A percentile compares a stretch with the other conserved stretches of the same genome.
phyloP scores from a whole-genome alignment of 1,284 basidiomycete species.

The Erythrobasidium hasegawianum region DNA sequence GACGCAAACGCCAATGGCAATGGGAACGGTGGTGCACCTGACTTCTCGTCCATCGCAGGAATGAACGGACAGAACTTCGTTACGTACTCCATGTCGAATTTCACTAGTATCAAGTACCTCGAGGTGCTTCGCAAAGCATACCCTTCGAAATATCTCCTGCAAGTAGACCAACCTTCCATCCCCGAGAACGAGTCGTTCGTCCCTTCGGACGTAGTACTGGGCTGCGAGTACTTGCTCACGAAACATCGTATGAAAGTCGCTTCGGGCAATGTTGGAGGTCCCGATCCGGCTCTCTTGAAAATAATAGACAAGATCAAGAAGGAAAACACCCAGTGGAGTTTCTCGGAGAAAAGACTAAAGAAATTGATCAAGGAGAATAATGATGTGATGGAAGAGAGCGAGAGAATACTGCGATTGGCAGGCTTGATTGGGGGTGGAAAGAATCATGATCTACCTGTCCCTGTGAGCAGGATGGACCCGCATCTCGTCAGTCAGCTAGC shows the following conservation, averaged over 20 bases:
- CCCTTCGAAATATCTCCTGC: constrained; percentile 24
- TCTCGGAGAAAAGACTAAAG: constrained; percentile 24
- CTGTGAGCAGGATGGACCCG: constrained; percentile 9
- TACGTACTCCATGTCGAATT: constrained; percentile 14
- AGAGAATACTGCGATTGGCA: constrained; percentile 12
- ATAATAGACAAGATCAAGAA: constrained; percentile 21
- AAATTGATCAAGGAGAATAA: constrained; percentile 24
- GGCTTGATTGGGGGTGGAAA: constrained; percentile 26
- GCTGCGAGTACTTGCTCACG: constrained; percentile 19
- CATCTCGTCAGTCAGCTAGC: constrained; percentile 19
- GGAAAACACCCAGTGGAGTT: constrained; percentile 14
- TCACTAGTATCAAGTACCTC: constrained; percentile 8
- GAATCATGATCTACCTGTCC: constrained; percentile 5
- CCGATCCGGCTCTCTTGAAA: constrained; percentile 22
- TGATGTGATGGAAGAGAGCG: constrained; percentile 8
- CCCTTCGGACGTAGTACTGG: constrained; percentile 18
- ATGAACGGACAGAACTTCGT: constrained; percentile 9
- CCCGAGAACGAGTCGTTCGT: constrained; percentile 5
- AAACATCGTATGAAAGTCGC: constrained; percentile 7
- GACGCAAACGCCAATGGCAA: constrained; percentile 1
- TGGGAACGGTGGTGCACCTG: neutral
- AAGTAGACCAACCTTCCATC: neutral
- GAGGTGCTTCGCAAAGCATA: constrained; percentile 6
- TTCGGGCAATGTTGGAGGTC: constrained; percentile 1
- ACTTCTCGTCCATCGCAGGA: neutral